phyloP scores from a whole-genome alignment of 2,329 filamentous ascomycete species.

The Lasiodiplodia gonubiensis region DNA sequence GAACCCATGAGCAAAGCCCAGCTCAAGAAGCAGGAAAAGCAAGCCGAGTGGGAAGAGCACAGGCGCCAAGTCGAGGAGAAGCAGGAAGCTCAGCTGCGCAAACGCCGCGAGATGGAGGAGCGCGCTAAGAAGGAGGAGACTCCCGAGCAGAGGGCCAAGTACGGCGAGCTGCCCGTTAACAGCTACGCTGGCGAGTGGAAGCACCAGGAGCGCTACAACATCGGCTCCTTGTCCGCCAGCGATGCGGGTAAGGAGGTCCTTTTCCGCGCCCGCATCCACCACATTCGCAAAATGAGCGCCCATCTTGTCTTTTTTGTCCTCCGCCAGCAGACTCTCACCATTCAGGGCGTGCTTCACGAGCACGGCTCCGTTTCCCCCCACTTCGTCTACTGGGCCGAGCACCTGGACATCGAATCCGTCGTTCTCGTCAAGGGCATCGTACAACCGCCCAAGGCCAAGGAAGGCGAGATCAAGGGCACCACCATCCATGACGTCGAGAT shows the following conservation, averaged over 20 bases:
- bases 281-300: conserved; percentile 79
- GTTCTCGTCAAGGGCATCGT: conserved; percentile 77
- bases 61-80: conserved; percentile 52
- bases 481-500: conserved; percentile 79
- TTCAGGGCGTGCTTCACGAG: conserved; percentile 79
- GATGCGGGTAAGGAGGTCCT: conserved; percentile 64
- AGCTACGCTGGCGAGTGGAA: conserved; percentile 61
- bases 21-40: conserved; percentile 55
- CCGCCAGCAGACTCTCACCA: conserved; percentile 79
- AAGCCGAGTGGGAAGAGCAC: conserved; percentile 53
- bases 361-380: conserved; percentile 68
- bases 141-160: conserved; percentile 63
- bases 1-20: conserved; percentile 58
- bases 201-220: conserved; percentile 53
- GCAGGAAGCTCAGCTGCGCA: conserved; percentile 52
- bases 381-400: conserved; percentile 88
- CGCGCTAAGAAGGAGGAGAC: conserved; percentile 61
- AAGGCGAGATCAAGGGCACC: conserved; percentile 74
- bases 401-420: conserved; percentile 77
- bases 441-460: conserved; percentile 69
- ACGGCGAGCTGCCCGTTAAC: conserved; percentile 64
- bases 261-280: conserved; percentile 77
- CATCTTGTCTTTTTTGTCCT: conserved; percentile 85
- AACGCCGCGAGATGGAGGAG: conserved; percentile 55
- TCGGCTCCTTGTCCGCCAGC: conserved; percentile 59